Conservation (phyloP, 257 asterid species). For the Prunella vulgaris region DNA sequence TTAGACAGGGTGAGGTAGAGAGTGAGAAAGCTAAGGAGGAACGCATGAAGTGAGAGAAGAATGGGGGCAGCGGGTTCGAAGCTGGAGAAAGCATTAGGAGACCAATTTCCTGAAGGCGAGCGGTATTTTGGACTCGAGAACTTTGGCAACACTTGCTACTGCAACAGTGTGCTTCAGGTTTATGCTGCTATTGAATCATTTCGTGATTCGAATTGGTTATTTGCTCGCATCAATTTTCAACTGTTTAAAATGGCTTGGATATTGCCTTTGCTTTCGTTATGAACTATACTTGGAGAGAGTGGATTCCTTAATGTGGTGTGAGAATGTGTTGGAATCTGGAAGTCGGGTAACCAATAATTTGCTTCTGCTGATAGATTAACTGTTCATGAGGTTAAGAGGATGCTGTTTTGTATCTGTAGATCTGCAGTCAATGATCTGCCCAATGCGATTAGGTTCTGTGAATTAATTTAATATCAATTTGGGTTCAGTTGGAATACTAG, state of each 20-base stretch:
- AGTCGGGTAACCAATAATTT: conserved; percentile 6
- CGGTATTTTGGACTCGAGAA: conserved; percentile 58
- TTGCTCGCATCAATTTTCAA: neutral
- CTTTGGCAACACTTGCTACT: conserved; percentile 62
- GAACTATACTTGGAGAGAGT: conserved; percentile 7
- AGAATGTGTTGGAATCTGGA: conserved; percentile 5
- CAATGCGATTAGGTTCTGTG: neutral
- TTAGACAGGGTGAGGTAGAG: neutral
- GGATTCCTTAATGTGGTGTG: conserved; percentile 8
- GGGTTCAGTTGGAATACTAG: neutral
- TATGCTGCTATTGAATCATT: conserved; percentile 15
- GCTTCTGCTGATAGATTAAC: conserved; percentile 9
- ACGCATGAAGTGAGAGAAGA: conserved; percentile 40
- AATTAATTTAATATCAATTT: neutral
- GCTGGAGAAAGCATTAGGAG: conserved; percentile 60
- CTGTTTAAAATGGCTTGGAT: neutral
- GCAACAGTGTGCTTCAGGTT: conserved; percentile 69
- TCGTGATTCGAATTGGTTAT: neutral
- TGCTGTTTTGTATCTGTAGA: neutral
- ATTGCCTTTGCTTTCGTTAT: conserved; percentile 1
- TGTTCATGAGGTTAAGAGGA: conserved; percentile 4
- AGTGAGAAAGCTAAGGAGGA: conserved; percentile 13
- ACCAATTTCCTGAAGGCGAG: conserved; percentile 65
- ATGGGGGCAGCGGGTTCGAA: conserved; percentile 68
- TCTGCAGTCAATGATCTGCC: neutral